These are phyloP conservation scores for Magnolia sinica DNA, from an alignment of 164 flowering plant genomes.

Conservation along the genomic window DNA sequence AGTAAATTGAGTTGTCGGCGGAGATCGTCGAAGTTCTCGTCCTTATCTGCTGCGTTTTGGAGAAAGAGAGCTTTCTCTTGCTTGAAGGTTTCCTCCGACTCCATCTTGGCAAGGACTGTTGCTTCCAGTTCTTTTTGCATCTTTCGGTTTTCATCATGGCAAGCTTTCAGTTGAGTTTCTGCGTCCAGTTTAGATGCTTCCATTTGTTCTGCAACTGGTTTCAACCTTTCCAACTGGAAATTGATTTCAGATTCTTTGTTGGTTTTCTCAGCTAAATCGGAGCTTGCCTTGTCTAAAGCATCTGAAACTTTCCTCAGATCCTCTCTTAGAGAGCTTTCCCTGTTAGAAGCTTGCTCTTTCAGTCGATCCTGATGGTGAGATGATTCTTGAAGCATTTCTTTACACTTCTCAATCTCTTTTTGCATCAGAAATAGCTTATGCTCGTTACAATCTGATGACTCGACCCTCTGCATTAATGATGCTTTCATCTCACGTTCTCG, in stretches of 20 bases:
- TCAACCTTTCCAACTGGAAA: constrained; percentile 29
- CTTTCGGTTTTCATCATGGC: constrained; percentile 25
- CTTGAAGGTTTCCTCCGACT: constrained; percentile 33
- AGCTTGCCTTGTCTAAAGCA: constrained; percentile 26
- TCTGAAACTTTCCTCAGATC: constrained; percentile 23
- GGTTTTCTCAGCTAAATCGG: constrained; percentile 30
- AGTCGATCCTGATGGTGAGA: constrained; percentile 19
- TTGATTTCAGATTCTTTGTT: constrained; percentile 18
- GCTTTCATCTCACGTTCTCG: constrained; percentile 16
- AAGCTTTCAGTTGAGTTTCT: constrained; percentile 15
- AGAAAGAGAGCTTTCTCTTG: constrained; percentile 34
- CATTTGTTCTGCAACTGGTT: constrained; percentile 19
- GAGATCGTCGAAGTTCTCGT: constrained; percentile 31
- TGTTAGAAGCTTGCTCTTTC: constrained; percentile 25
- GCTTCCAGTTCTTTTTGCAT: constrained; percentile 37
- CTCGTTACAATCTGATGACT: constrained; percentile 17
- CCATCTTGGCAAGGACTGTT: constrained; percentile 28
- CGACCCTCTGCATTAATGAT: constrained; percentile 16
- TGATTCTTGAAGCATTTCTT: constrained; percentile 32
- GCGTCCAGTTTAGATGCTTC: constrained; percentile 2
- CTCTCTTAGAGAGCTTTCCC: constrained; percentile 24
- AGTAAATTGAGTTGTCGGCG: constrained; percentile 26
- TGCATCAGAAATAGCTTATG: constrained; percentile 18
- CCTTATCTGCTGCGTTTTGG: constrained; percentile 34
- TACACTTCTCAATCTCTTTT: constrained; percentile 25